These are phyloP conservation scores for Coccomyxa subellipsoidea DNA, from an alignment of 163 green algal genomes.

Conservation along the genomic window DNA sequence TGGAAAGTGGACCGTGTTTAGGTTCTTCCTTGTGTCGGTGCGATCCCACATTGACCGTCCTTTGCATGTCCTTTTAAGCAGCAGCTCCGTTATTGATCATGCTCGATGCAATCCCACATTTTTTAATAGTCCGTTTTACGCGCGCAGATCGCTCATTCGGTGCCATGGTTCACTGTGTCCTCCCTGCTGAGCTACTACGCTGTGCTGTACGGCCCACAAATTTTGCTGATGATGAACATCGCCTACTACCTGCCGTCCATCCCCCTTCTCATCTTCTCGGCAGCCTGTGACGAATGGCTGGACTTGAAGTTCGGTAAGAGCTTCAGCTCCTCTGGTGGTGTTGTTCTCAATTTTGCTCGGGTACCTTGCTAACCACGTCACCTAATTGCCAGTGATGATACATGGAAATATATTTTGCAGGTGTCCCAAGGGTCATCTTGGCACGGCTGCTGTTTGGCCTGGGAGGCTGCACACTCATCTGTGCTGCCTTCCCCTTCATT, in stretches of 20 bases:
- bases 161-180: conserved; percentile 65
- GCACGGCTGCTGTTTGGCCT: conserved; percentile 44
- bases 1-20: conserved; percentile 47
- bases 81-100: not conserved
- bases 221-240: conserved; percentile 79
- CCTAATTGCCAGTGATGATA: no score
- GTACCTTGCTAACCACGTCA: no score
- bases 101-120: not conserved
- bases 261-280: conserved; percentile 63
- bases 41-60: not conserved
- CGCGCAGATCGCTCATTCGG: conserved; percentile 49
- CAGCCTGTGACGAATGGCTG: conserved; percentile 53
- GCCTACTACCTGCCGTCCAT: conserved; percentile 80
- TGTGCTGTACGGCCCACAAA: conserved; percentile 54
- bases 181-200: conserved; percentile 69
- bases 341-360: no score
- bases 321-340: not conserved
- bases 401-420: no score
- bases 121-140: not conserved
- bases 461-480: conserved; percentile 46
- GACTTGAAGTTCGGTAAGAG: conserved; percentile 55
- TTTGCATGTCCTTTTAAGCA: not conserved
- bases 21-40: conserved; percentile 45
- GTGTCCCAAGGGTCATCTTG: conserved; percentile 31
- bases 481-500: conserved; percentile 54